Evolutionary conservation across 345 rosid genomes (phyloP), one percentile per base, ranked within the genome.

Genomic region (Dovyalis caffra): DNA sequence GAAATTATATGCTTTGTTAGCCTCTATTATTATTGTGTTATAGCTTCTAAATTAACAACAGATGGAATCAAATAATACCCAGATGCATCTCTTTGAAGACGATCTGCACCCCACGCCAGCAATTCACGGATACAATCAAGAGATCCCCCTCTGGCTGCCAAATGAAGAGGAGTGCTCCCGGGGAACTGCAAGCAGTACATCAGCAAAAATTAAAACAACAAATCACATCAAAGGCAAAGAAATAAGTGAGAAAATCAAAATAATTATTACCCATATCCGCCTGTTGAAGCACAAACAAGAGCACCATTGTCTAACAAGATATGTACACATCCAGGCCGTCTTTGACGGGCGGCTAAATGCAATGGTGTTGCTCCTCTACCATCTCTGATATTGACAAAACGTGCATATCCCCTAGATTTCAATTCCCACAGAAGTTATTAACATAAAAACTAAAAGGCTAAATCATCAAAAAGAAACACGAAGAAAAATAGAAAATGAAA

Each of bases 81-180:
- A 58, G 94, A 88, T 64, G 89, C 86, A 77, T 96, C 99, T 92
- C 97, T 85, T 64, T 92, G 98, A 80, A 82, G 86, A 74, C 99
- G 97, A 89, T 96, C 97, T 18, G 98, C 98, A 70, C 98, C 98
- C 97, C 98, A 93, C 7, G 98, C 98, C 76, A 96, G 88, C 85
- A 96, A 82, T 37, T 87, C 90, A 2, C 97, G 91, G 40, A 90
- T 87, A 74, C 99, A 96, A 75, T 92, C 99, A 21, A 92, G 90
- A 80, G 98, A 96, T 61, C 99, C 99, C 0, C 97, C 96, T 84
- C 98, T 87, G 31, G 99, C 99, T 45, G 99, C 99, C 78, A 96
- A 84, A 85, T 93, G 99, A 81, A 96, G 99, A 84, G 99, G 97
- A 68, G 99, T 92, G 75, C 97, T 93, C 26, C 98, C 0, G 95